These are phyloP conservation scores for Dioscorea zingiberensis DNA, from an alignment of 106 monocot species.

Conservation along the genomic window DNA sequence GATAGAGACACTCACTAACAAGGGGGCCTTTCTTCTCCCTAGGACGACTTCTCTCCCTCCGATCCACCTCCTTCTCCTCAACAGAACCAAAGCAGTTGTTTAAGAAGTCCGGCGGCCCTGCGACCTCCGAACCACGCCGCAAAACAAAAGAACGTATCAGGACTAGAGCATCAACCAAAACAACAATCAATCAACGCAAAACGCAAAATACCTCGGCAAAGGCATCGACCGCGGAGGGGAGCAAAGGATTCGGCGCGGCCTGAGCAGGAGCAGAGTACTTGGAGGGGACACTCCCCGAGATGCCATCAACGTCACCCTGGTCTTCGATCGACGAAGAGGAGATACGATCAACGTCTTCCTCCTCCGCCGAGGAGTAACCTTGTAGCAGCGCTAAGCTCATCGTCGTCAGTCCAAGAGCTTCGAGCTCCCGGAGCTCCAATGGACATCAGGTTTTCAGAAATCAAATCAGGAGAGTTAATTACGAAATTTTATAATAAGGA, in stretches of 20 bases:
- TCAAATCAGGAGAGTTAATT: too few species aligned
- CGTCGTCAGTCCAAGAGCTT: not conserved
- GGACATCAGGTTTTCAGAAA: too few species aligned
- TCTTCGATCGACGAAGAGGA: constrained; percentile 17
- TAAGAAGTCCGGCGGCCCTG: constrained; percentile 86
- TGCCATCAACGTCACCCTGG: constrained; percentile 10
- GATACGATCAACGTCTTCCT: constrained; percentile 15
- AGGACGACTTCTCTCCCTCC: constrained; percentile 20
- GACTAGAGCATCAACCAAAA: not conserved
- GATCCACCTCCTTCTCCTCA: constrained; percentile 21
- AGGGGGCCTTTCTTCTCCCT: constrained; percentile 62
- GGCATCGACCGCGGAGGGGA: constrained; percentile 76
- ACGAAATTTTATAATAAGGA: too few species aligned
- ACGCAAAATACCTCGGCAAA: constrained; percentile 61
- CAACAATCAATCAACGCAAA: too few species aligned
- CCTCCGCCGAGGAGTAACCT: constrained; percentile 76
- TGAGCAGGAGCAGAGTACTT: constrained; percentile 10
- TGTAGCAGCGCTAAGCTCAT: constrained; percentile 78
- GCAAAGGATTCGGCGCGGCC: constrained; percentile 12
- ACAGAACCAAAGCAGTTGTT: constrained; percentile 35
- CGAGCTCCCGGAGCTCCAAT: too few species aligned
- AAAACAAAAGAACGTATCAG: not conserved
- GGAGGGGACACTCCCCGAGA: not conserved
- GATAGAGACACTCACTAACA: constrained; percentile 32
- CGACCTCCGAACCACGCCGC: constrained; percentile 28